Percentiles rank a stretch among this genome's conserved stretches.
These are phyloP conservation scores for Dictyostelium purpureum DNA, from an alignment of 78 protist species.

Conservation along the genomic window DNA sequence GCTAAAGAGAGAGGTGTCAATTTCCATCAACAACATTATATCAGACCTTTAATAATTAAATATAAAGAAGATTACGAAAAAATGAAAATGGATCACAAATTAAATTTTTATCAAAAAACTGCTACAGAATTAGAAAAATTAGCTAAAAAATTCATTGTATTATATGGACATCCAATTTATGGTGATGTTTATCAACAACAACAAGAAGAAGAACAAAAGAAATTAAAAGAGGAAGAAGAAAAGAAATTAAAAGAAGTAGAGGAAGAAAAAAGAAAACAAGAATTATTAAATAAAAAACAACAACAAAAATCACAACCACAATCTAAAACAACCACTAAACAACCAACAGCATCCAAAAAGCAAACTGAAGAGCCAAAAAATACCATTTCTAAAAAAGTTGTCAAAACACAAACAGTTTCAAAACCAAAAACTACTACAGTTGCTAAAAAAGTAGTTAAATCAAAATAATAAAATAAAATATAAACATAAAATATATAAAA, in stretches of 20 bases:
- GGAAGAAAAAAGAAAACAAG: background rate
- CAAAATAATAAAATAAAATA: background rate
- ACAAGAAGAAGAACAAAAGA: background rate
- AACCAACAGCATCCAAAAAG: background rate
- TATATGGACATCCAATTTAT: slow-evolving; percentile 58
- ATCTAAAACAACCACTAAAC: background rate
- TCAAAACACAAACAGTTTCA: too few species aligned
- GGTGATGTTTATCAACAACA: slow-evolving; percentile 8
- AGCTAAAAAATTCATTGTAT: slow-evolving; percentile 36
- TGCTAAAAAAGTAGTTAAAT: background rate
- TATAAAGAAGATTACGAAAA: slow-evolving; percentile 49
- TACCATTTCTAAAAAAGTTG: background rate
- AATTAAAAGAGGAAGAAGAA: background rate
- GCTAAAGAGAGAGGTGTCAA: slow-evolving; percentile 11
- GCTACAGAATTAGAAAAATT: slow-evolving; percentile 46
- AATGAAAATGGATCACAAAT: slow-evolving; percentile 67
- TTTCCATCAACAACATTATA: slow-evolving; percentile 40
- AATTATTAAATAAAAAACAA: background rate
- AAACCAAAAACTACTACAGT: background rate
- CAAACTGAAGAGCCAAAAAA: background rate
- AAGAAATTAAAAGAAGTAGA: background rate
- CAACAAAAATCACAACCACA: background rate
- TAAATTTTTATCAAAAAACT: slow-evolving; percentile 48
- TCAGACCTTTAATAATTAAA: slow-evolving; percentile 29
- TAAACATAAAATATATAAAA: background rate